A percentile compares a stretch with the other conserved stretches of the same genome.
Evolutionary conservation across 495 filamentous ascomycete genomes (phyloP).

Genomic region (Aeminium ludgeri): DNA sequence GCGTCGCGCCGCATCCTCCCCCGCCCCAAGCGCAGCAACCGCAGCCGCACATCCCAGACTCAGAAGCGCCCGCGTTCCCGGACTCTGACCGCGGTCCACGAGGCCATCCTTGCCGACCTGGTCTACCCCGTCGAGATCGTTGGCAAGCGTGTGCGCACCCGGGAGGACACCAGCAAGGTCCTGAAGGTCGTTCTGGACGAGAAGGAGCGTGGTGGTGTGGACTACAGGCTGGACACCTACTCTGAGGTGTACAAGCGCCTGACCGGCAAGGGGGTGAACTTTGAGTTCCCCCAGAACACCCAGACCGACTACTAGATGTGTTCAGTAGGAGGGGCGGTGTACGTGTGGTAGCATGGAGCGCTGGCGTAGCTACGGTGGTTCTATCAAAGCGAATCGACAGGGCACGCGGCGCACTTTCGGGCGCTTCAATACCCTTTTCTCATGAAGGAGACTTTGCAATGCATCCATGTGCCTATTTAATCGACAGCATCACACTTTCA

Average conservation of each 20-base stretch:
- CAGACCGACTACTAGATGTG: conserved; percentile 62
- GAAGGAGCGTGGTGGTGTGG: conserved; percentile 97
- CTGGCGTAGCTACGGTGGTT: too few relatives aligned
- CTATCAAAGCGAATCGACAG: too few relatives aligned
- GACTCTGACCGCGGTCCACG: conserved; percentile 94
- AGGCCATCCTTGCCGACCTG: conserved; percentile 85
- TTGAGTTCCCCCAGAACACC: conserved; percentile 88
- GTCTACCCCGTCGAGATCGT: conserved; percentile 99
- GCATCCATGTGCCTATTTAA: too few relatives aligned
- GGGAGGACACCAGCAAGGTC: conserved; percentile 93
- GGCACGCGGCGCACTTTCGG: too few relatives aligned
- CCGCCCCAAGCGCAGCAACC: conserved; percentile 87
- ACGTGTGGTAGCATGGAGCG: too few relatives aligned
- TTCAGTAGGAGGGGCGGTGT: too few relatives aligned
- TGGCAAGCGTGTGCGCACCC: conserved; percentile 89
- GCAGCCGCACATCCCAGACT: conserved; percentile 78
- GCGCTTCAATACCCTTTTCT: too few relatives aligned
- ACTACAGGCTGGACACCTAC: conserved; percentile 98
- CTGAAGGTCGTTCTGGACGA: conserved; percentile 97
- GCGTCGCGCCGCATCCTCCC: conserved; percentile 97
- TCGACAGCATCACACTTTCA: too few relatives aligned
- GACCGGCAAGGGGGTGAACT: conserved; percentile 82
- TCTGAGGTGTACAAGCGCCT: conserved; percentile 93
- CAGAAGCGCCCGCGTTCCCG: conserved; percentile 97
- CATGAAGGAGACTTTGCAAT: too few relatives aligned